phyloP scores from a whole-genome alignment of 768 basidiomycete genomes.

The Polyporus arcularius region DNA sequence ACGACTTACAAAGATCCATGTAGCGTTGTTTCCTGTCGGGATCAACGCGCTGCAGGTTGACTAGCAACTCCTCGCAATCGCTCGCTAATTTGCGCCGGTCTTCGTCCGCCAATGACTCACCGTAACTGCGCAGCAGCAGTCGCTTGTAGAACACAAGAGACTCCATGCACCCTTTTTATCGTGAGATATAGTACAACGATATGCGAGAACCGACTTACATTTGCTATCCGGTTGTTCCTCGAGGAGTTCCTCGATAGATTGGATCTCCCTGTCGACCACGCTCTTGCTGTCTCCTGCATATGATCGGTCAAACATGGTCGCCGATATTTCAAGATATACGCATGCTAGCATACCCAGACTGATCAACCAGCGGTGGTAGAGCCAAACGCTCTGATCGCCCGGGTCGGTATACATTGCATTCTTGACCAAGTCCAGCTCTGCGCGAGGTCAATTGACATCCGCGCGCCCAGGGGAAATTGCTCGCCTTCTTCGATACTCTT shows the following conservation, averaged over 20 bases:
- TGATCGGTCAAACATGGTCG: neutral
- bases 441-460: neutral
- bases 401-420: slow-evolving; percentile 98
- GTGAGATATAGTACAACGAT: neutral
- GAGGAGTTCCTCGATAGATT: slow-evolving; percentile 77
- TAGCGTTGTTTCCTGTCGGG: slow-evolving; percentile 68
- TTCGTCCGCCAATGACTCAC: slow-evolving; percentile 35
- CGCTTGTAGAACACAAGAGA: slow-evolving; percentile 83
- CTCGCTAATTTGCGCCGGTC: slow-evolving; percentile 32
- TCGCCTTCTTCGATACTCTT: slow-evolving; percentile 71
- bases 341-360: slow-evolving; percentile 57
- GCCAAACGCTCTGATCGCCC: slow-evolving; percentile 95
- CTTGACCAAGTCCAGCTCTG: slow-evolving; percentile 91
- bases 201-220: slow-evolving; percentile 51
- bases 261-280: slow-evolving; percentile 73
- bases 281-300: slow-evolving; percentile 55
- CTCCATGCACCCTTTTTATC: slow-evolving; percentile 84
- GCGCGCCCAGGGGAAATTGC: slow-evolving; percentile 12
- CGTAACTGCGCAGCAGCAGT: slow-evolving; percentile 57
- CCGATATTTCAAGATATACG: neutral
- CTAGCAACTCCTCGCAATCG: slow-evolving; percentile 54
- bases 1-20: slow-evolving; percentile 55
- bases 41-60: slow-evolving; percentile 65
- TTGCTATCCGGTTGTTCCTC: slow-evolving; percentile 91
- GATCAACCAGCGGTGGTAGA: slow-evolving; percentile 98